phyloP scores from a whole-genome alignment of 2,329 filamentous ascomycete species.

The Colletotrichum brevisporum region DNA sequence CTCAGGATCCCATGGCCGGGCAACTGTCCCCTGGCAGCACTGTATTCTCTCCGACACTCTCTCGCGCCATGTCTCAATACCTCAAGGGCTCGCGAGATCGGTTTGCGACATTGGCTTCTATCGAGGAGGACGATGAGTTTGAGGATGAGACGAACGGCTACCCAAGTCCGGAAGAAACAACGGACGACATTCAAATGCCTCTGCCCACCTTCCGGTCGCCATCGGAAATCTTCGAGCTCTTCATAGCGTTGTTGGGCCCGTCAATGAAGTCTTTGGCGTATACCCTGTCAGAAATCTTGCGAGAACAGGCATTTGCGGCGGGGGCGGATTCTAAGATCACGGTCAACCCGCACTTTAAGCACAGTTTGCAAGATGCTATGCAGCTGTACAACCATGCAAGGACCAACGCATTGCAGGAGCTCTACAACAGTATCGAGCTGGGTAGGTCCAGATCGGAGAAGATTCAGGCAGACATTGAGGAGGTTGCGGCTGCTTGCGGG shows the following conservation, averaged over 20 bases:
- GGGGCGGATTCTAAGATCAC: constrained; percentile 77
- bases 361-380: constrained; percentile 85
- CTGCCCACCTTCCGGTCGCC: constrained; percentile 68
- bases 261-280: constrained; percentile 97
- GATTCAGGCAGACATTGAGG: constrained; percentile 93
- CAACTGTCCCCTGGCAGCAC: constrained; percentile 49
- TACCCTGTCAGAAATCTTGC: constrained; percentile 89
- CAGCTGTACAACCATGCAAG: constrained; percentile 83
- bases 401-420: constrained; percentile 79
- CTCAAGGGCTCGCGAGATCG: constrained; percentile 60
- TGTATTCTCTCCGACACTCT: constrained; percentile 49
- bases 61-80: constrained; percentile 48
- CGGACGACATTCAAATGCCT: constrained; percentile 42
- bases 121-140: constrained; percentile 73
- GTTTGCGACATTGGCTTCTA: constrained; percentile 67
- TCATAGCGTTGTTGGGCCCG: constrained; percentile 89
- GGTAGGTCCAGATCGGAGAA: constrained; percentile 77
- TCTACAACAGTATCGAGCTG: constrained; percentile 86
- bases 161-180: constrained; percentile 58
- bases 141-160: constrained; percentile 46
- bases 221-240: constrained; percentile 90
- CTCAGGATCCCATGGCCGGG: constrained; percentile 48
- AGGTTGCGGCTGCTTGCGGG: constrained; percentile 96
- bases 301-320: constrained; percentile 85
- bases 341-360: constrained; percentile 84